These are phyloP conservation scores for Ricinus communis DNA, from an alignment of 345 rosid genomes.

Conservation along the genomic window DNA sequence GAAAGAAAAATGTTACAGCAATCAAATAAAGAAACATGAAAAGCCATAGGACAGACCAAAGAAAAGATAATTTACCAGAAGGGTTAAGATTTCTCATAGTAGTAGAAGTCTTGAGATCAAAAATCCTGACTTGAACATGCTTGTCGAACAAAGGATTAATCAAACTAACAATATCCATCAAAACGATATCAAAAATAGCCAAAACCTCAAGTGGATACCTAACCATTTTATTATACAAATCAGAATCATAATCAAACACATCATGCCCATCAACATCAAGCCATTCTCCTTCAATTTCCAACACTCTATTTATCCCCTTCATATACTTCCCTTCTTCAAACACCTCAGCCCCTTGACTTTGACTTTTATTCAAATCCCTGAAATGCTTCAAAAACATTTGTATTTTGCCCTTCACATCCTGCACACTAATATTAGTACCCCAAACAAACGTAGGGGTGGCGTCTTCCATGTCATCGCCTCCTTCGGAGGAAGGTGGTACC, in stretches of 20 bases:
- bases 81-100: conserved; percentile 95
- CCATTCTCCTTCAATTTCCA: conserved; percentile 89
- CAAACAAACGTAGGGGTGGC: conserved; percentile 82
- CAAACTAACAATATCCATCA: conserved; percentile 84
- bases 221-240: conserved; percentile 84
- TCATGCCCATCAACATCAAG: conserved; percentile 87
- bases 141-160: conserved; percentile 76
- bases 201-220: conserved; percentile 88
- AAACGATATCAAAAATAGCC: conserved; percentile 89
- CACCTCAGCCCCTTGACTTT: conserved; percentile 41
- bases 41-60: neutral
- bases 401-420: conserved; percentile 81
- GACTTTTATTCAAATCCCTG: conserved; percentile 49
- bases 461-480: conserved; percentile 63
- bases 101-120: conserved; percentile 67
- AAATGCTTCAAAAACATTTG: conserved; percentile 88
- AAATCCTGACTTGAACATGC: conserved; percentile 84
- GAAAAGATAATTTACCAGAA: conserved; percentile 51
- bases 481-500: conserved; percentile 57
- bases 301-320: conserved; percentile 65
- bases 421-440: conserved; percentile 96
- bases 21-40: neutral
- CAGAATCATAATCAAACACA: conserved; percentile 77
- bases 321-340: conserved; percentile 83
- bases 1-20: neutral